These are phyloP conservation scores for Vicia faba DNA, from an alignment of 306 rosid species.

Conservation along the genomic window DNA sequence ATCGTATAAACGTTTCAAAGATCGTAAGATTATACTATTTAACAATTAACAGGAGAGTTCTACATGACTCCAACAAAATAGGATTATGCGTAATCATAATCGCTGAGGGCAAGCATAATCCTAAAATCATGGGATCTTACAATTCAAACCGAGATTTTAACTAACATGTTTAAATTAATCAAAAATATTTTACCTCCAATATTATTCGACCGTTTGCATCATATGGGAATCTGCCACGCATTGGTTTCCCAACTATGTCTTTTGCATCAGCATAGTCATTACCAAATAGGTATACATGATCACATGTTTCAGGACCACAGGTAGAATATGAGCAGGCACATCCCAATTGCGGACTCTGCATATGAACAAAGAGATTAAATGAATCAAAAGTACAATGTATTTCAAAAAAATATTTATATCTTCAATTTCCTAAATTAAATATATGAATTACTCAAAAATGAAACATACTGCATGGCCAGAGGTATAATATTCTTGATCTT, in stretches of 20 bases:
- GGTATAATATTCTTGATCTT: not conserved
- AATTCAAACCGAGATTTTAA: too few relatives aligned
- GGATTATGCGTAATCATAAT: too few relatives aligned
- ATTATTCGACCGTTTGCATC: constrained; percentile 83
- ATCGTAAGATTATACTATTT: too few relatives aligned
- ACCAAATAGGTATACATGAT: constrained; percentile 89
- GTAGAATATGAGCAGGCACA: constrained; percentile 70
- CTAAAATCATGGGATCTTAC: too few relatives aligned
- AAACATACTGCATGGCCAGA: not conserved
- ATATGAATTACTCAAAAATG: constrained; percentile 5
- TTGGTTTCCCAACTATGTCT: constrained; percentile 82
- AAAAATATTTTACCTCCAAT: constrained; percentile 72
- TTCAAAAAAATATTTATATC: constrained; percentile 1
- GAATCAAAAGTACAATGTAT: not conserved
- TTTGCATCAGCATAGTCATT: constrained; percentile 91
- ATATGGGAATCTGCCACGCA: constrained; percentile 91
- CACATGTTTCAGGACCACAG: constrained; percentile 88
- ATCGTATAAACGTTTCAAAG: too few relatives aligned
- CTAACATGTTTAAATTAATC: constrained; percentile 10
- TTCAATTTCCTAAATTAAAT: not conserved
- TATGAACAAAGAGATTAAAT: constrained; percentile 23
- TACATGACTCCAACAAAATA: too few relatives aligned
- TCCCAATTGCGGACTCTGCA: constrained; percentile 78
- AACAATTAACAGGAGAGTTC: too few relatives aligned
- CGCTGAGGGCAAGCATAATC: too few relatives aligned